phyloP scores from a whole-genome alignment of 2,329 filamentous ascomycete species.

The Neofusicoccum sp. region DNA sequence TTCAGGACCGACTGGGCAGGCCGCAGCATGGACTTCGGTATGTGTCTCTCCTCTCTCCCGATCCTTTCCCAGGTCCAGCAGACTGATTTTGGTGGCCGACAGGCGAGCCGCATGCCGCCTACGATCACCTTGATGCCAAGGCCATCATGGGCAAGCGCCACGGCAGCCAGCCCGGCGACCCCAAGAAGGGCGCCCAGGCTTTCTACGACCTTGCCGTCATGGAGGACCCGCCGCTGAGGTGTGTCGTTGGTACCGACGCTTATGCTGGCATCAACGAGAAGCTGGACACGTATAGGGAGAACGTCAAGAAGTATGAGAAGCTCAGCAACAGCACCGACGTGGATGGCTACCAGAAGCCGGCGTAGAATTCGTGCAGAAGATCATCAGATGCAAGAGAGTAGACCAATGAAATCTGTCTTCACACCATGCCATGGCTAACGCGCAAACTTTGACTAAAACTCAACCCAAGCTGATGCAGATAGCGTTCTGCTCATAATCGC shows the following conservation, averaged over 20 bases:
- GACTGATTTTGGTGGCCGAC: neutral
- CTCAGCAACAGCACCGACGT: conserved; percentile 54
- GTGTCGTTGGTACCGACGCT: conserved; percentile 58
- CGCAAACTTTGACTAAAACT: too few species aligned
- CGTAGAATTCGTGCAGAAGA: neutral
- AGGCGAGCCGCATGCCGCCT: conserved; percentile 38
- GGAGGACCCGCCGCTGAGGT: conserved; percentile 55
- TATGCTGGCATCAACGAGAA: conserved; percentile 54
- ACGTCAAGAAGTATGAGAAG: conserved; percentile 54
- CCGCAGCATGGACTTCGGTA: conserved; percentile 42
- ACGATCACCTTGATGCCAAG: conserved; percentile 52
- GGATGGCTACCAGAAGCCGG: conserved; percentile 38
- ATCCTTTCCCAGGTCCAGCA: neutral
- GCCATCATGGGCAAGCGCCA: conserved; percentile 44
- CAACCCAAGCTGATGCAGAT: too few species aligned
- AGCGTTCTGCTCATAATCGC: too few species aligned
- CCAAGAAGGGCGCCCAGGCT: conserved; percentile 51
- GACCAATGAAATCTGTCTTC: neutral
- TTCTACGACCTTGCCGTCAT: conserved; percentile 60
- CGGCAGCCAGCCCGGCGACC: conserved; percentile 53
- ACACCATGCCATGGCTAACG: too few species aligned
- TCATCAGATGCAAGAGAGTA: neutral
- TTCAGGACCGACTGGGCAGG: conserved; percentile 53
- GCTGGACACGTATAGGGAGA: conserved; percentile 52
- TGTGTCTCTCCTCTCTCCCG: conserved; percentile 25